phyloP scores from a whole-genome alignment of 2,329 filamentous ascomycete species.

The Botrytis tulipae region DNA sequence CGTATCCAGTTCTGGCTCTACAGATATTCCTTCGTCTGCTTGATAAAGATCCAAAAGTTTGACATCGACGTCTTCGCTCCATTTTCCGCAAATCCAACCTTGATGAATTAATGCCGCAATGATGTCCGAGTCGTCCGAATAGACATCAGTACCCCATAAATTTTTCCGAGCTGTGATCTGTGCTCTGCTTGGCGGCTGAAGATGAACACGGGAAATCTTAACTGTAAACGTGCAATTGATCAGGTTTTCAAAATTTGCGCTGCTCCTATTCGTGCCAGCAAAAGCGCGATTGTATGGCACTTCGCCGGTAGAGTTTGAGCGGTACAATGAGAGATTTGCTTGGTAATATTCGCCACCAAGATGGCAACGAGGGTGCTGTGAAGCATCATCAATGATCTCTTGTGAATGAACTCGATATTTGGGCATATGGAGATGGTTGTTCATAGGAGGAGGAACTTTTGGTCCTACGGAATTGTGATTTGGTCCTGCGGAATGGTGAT shows the following conservation, averaged over 20 bases:
- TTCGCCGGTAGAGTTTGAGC: slow-evolving; percentile 45
- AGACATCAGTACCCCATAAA: slow-evolving; percentile 91
- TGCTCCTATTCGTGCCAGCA: slow-evolving; percentile 36
- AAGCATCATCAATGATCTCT: slow-evolving; percentile 68
- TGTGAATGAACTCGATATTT: slow-evolving; percentile 67
- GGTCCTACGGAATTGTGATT: slow-evolving; percentile 42
- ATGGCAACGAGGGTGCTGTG: slow-evolving; percentile 70
- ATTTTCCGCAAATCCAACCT: slow-evolving; percentile 88
- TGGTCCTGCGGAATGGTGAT: slow-evolving; percentile 44
- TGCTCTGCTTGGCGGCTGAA: slow-evolving; percentile 68
- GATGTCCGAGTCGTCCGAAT: slow-evolving; percentile 93
- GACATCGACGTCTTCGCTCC: slow-evolving; percentile 74
- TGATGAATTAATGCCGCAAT: slow-evolving; percentile 90
- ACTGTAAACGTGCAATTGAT: slow-evolving; percentile 88
- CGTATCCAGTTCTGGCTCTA: slow-evolving; percentile 19
- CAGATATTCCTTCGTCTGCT: slow-evolving; percentile 34
- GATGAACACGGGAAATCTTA: slow-evolving; percentile 76
- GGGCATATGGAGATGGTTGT: slow-evolving; percentile 55
- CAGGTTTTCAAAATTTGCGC: slow-evolving; percentile 70
- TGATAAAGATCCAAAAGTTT: slow-evolving; percentile 60
- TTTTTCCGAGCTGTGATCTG: slow-evolving; percentile 79
- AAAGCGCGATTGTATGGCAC: slow-evolving; percentile 28
- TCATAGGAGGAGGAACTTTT: slow-evolving; percentile 34
- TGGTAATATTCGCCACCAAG: slow-evolving; percentile 83
- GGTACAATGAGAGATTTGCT: slow-evolving; percentile 55